Evolutionary conservation across 495 filamentous ascomycete species (phyloP).

Genomic region (Tuber melanosporum): DNA sequence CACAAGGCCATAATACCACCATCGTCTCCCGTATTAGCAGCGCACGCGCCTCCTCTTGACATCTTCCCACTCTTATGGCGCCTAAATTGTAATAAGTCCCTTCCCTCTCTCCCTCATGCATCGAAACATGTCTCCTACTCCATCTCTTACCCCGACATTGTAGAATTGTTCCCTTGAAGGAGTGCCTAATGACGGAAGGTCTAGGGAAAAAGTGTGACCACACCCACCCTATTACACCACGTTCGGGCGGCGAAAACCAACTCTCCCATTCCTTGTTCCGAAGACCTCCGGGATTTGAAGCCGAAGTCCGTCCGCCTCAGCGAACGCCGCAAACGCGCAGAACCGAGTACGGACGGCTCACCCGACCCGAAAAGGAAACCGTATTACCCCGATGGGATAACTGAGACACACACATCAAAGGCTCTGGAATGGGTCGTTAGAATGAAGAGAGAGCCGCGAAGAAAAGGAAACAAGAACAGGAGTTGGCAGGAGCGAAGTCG

Average conservation of each 20-base stretch:
- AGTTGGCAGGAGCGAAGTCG: neutral
- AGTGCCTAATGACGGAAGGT: neutral
- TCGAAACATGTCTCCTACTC: neutral
- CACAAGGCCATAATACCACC: neutral
- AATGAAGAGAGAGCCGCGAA: neutral
- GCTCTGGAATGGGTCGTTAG: neutral
- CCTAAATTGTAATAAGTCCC: neutral
- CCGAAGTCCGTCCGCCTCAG: neutral
- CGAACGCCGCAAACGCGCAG: neutral
- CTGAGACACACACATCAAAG: neutral
- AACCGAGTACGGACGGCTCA: neutral
- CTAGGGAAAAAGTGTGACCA: neutral
- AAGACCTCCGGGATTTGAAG: neutral
- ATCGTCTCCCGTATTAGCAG: neutral
- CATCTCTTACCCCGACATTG: neutral
- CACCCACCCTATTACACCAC: neutral
- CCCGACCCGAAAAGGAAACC: neutral
- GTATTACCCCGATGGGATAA: neutral
- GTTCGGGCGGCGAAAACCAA: neutral
- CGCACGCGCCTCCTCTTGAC: neutral
- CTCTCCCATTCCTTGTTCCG: neutral
- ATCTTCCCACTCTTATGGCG: neutral
- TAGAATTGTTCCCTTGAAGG: neutral
- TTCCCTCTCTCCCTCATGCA: neutral
- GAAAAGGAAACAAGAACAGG: neutral